Percentiles rank a stretch among this genome's conserved stretches.
These are phyloP conservation scores for Termitomyces bulborhizus DNA, from an alignment of 768 basidiomycete genomes.

Conservation along the genomic window DNA sequence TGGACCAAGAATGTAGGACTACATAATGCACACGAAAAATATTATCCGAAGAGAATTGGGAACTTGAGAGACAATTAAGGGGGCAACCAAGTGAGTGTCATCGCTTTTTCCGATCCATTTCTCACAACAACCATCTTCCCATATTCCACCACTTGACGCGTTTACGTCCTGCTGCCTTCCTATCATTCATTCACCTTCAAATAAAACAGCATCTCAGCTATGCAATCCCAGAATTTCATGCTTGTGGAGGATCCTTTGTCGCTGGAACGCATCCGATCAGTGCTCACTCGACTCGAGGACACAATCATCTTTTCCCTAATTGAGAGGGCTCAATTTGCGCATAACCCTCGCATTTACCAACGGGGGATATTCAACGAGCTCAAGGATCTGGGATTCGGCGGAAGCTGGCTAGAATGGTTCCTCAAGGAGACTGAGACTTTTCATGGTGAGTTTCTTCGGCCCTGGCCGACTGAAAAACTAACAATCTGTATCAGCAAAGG, in stretches of 20 bases:
- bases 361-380: conserved; percentile 77
- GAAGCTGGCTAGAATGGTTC: conserved; percentile 98
- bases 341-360: conserved; percentile 86
- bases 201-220: conserved; percentile 13
- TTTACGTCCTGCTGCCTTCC: not conserved
- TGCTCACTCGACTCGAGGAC: conserved; percentile 88
- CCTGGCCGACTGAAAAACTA: not conserved
- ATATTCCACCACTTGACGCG: not conserved
- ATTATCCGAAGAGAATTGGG: not conserved
- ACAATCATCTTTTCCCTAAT: conserved; percentile 98
- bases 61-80: not conserved
- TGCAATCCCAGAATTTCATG: conserved; percentile 67
- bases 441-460: conserved; percentile 64
- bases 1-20: not conserved
- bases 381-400: conserved; percentile 62
- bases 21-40: not conserved
- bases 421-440: conserved; percentile 91
- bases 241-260: conserved; percentile 78
- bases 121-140: not conserved
- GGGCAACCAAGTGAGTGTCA: not conserved
- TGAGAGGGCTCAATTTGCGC: conserved; percentile 94
- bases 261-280: conserved; percentile 81
- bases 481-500: conserved; percentile 60
- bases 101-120: not conserved
- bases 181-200: not conserved